These are phyloP conservation scores for Hymenotorrendiella dingleyae DNA, from an alignment of 2,329 filamentous ascomycete species.

Conservation along the genomic window DNA sequence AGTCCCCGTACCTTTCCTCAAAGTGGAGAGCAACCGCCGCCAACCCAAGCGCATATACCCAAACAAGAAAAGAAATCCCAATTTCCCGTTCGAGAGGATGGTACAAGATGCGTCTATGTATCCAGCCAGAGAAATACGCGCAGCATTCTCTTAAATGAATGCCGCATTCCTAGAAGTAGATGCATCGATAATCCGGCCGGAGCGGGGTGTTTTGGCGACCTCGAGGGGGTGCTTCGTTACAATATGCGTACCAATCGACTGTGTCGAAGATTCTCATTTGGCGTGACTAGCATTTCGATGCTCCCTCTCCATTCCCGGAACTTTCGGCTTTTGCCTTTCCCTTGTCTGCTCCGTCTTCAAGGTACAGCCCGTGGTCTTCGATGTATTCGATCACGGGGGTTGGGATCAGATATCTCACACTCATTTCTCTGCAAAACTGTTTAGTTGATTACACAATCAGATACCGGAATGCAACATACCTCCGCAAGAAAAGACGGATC, in stretches of 20 bases:
- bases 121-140: neutral
- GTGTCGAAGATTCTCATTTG: neutral
- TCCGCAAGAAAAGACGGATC: conserved; percentile 73
- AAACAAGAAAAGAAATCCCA: neutral
- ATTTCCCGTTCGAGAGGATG: too few relatives aligned
- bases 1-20: neutral
- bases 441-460: too few relatives aligned
- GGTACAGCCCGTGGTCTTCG: conserved; percentile 59
- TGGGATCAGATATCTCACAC: conserved; percentile 71
- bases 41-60: neutral
- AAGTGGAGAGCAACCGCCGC: neutral
- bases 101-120: neutral
- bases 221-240: neutral
- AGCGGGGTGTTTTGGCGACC: neutral
- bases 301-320: conserved; percentile 12
- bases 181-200: neutral
- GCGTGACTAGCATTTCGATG: conserved; percentile 9
- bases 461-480: too few relatives aligned
- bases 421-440: conserved; percentile 81
- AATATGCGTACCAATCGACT: neutral
- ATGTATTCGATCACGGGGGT: conserved; percentile 71
- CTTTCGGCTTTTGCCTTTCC: conserved; percentile 22
- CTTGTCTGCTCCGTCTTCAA: conserved; percentile 35
- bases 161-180: neutral
- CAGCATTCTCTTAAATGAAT: neutral